Evolutionary conservation across 768 basidiomycete species (phyloP).

Genomic region (Tricholoma matsutake): DNA sequence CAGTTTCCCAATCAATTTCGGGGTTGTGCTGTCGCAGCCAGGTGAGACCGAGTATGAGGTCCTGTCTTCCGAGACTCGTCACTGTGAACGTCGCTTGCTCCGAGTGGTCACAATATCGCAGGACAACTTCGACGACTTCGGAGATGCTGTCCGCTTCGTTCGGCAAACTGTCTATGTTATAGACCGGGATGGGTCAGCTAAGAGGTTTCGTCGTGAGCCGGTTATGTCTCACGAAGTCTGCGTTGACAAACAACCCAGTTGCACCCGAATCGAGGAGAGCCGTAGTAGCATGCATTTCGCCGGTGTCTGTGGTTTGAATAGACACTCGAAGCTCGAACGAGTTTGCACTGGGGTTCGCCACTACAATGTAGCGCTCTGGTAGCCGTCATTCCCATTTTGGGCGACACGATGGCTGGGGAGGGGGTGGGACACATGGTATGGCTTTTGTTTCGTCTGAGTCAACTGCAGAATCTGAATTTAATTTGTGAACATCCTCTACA

Average conservation of each 20-base stretch:
- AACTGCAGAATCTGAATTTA: background rate
- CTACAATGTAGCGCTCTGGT: background rate
- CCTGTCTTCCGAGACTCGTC: slow-evolving; percentile 16
- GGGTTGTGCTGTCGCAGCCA: slow-evolving; percentile 23
- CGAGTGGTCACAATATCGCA: slow-evolving; percentile 16
- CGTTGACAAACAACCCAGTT: background rate
- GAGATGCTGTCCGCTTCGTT: slow-evolving; percentile 18
- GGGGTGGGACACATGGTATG: background rate
- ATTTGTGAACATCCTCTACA: background rate
- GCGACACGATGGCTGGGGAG: background rate
- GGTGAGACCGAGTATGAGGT: slow-evolving; percentile 18
- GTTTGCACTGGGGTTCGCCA: background rate
- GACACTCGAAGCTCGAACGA: background rate
- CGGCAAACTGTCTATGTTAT: slow-evolving; percentile 18
- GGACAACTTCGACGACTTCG: slow-evolving; percentile 14
- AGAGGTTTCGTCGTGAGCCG: background rate
- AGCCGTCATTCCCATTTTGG: background rate
- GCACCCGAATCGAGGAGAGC: background rate
- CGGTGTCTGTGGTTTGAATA: background rate
- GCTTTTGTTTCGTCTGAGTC: background rate
- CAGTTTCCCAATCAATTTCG: slow-evolving; percentile 6
- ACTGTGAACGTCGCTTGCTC: slow-evolving; percentile 18
- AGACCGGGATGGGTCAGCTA: slow-evolving; percentile 12
- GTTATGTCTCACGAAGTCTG: background rate
- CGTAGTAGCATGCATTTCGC: background rate